A percentile compares a stretch with the other conserved stretches of the same genome.
phyloP scores from a whole-genome alignment of 495 filamentous ascomycete genomes.

The Tetracladium setigerum region DNA sequence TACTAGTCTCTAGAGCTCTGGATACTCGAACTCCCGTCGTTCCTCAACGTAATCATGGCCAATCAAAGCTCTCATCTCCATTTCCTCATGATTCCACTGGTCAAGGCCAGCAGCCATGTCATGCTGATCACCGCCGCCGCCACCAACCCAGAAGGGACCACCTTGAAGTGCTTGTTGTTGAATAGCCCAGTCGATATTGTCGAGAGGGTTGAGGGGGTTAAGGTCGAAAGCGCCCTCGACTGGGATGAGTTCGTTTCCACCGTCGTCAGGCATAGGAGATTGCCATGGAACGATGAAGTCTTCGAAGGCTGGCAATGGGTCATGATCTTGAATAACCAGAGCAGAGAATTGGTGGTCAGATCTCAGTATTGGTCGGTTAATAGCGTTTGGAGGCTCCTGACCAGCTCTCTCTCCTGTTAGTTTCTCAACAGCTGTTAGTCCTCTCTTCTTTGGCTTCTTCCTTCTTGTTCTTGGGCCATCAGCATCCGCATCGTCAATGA shows the following conservation, averaged over 20 bases:
- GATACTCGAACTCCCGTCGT: too few species aligned
- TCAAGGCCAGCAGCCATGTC: constrained; percentile 9
- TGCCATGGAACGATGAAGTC: too few species aligned
- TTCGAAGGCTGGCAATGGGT: too few species aligned
- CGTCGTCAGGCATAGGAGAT: neutral
- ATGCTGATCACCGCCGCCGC: constrained; percentile 12
- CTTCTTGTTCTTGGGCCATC: constrained; percentile 13
- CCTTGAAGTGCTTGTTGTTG: constrained; percentile 20
- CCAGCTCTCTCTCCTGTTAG: neutral
- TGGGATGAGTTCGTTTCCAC: neutral
- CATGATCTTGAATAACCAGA: too few species aligned
- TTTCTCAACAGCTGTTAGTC: neutral
- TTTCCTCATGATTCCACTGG: constrained; percentile 25
- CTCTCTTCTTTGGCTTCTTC: constrained; percentile 18
- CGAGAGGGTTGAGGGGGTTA: neutral
- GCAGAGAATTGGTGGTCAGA: too few species aligned
- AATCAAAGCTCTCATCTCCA: constrained; percentile 31
- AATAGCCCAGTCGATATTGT: constrained; percentile 17
- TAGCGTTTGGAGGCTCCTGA: neutral
- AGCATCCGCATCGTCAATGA: constrained; percentile 16
- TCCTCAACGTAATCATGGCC: constrained; percentile 5
- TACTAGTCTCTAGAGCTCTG: too few species aligned
- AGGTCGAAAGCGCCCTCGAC: constrained; percentile 2
- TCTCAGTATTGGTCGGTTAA: too few species aligned
- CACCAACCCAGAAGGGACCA: constrained; percentile 37